A percentile compares a stretch with the other conserved stretches of the same genome.
These are phyloP conservation scores for Yamadazyma nakazawae DNA, from an alignment of 805 yeast genomes.

Conservation along the genomic window DNA sequence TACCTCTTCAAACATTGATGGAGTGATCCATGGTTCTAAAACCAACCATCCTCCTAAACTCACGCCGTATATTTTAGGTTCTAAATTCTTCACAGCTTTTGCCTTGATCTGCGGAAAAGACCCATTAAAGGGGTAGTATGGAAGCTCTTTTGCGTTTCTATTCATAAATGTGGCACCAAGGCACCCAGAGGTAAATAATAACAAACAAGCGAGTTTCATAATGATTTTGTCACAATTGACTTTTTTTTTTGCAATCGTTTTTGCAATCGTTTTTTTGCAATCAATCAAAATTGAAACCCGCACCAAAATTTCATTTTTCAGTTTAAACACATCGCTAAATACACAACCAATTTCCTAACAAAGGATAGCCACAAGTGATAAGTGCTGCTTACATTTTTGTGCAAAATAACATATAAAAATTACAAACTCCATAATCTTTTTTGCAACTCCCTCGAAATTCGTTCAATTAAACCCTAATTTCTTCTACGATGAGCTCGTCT, in stretches of 20 bases:
- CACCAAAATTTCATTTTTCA: constrained; percentile 6
- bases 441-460: background rate
- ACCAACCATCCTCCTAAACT: constrained; percentile 69
- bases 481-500: constrained; percentile 14
- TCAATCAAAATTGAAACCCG: background rate
- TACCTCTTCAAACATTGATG: constrained; percentile 49
- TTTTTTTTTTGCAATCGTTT: background rate
- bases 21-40: constrained; percentile 68
- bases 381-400: background rate
- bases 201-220: background rate
- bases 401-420: background rate
- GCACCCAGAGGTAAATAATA: background rate
- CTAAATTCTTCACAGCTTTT: background rate
- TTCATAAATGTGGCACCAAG: background rate
- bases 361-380: background rate
- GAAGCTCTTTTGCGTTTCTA: background rate
- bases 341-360: background rate
- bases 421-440: background rate
- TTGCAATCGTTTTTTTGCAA: constrained; percentile 6
- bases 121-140: background rate
- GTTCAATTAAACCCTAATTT: background rate
- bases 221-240: background rate
- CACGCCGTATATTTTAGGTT: constrained; percentile 15
- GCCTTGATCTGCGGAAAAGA: background rate
- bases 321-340: constrained; percentile 5